Evolutionary conservation across 2,329 filamentous ascomycete species (phyloP).

Genomic region (Zymoseptoria passerinii): DNA sequence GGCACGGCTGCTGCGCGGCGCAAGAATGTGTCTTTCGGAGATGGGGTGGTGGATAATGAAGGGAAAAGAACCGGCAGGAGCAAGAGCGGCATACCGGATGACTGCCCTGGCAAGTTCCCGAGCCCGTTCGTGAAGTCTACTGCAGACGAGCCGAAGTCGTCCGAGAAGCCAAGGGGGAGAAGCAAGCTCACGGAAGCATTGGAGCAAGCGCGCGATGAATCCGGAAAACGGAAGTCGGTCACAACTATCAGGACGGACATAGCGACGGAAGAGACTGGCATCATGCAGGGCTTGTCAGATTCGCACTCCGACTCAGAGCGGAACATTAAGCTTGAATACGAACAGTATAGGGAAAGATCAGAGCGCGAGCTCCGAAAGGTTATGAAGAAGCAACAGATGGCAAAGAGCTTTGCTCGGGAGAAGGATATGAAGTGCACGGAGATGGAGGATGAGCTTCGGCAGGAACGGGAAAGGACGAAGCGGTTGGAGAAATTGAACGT

Average conservation of each 20-base stretch:
- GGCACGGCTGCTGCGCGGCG: constrained; percentile 48
- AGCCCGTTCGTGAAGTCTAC: constrained; percentile 38
- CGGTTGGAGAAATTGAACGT: constrained; percentile 56
- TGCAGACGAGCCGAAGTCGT: constrained; percentile 26
- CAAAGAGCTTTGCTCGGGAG: constrained; percentile 68
- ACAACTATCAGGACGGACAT: constrained; percentile 5
- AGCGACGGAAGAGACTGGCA: constrained; percentile 47
- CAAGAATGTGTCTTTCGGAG: constrained; percentile 55
- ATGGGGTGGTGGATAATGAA: constrained; percentile 50
- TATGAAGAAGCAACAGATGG: constrained; percentile 69
- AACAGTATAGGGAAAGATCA: constrained; percentile 64
- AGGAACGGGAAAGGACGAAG: constrained; percentile 58
- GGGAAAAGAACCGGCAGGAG: constrained; percentile 34
- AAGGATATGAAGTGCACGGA: constrained; percentile 66
- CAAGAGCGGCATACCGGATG: constrained; percentile 41
- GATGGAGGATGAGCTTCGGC: constrained; percentile 55
- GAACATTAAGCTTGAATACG: constrained; percentile 59
- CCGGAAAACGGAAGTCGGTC: constrained; percentile 20
- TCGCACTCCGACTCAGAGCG: constrained; percentile 69
- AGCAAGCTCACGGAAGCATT: constrained; percentile 39
- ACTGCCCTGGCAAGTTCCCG: constrained; percentile 42
- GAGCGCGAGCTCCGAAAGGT: constrained; percentile 68
- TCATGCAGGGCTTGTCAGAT: constrained; percentile 63
- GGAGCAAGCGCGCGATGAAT: constrained; percentile 37
- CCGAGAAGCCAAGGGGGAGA: constrained; percentile 27